Evolutionary conservation across 257 asterid species (phyloP).

Genomic region (Catharanthus roseus): DNA sequence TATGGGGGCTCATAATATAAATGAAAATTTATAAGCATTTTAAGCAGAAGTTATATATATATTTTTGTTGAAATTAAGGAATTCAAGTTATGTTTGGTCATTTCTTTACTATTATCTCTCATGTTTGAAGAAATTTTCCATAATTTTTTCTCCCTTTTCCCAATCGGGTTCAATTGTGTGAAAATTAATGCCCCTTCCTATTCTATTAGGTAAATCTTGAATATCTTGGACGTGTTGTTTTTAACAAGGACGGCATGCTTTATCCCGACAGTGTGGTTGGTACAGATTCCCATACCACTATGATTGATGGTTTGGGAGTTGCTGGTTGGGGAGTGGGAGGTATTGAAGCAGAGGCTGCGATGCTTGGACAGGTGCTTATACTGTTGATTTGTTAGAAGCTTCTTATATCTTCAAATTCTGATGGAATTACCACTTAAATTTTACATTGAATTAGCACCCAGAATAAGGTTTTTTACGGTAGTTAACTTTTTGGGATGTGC

Average conservation of each 20-base stretch:
- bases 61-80: neutral
- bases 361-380: conserved; percentile 86
- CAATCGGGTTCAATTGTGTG: neutral
- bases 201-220: conserved; percentile 79
- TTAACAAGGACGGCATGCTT: conserved; percentile 70
- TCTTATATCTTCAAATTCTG: neutral
- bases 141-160: neutral
- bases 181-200: neutral
- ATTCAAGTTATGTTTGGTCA: neutral
- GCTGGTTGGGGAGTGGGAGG: conserved; percentile 99
- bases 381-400: neutral
- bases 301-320: conserved; percentile 96
- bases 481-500: neutral
- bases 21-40: neutral
- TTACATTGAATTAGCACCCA: neutral
- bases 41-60: neutral
- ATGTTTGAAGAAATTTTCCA: neutral
- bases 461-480: neutral
- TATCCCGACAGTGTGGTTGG: conserved; percentile 98
- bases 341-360: conserved; percentile 96
- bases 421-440: too few relatives aligned
- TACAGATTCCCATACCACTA: conserved; percentile 94
- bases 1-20: conserved; percentile 23
- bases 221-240: conserved; percentile 91
- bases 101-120: neutral